Base-by-base conservation (phyloP, 148 eudicot genomes). In the Chenopodium quinoa region DNA sequence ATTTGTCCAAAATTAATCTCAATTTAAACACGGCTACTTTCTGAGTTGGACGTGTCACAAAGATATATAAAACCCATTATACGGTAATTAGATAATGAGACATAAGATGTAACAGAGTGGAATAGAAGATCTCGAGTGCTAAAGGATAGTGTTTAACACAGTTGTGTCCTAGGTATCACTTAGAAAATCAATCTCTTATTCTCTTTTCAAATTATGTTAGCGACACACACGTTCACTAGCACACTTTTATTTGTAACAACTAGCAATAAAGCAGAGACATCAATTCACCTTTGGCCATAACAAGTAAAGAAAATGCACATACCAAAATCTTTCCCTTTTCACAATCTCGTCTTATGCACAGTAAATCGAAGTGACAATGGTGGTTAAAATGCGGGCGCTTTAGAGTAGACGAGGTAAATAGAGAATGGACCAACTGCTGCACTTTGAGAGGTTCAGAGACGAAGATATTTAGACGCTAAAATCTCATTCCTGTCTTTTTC, bases 391-490 rank as follows among this genome's bases (percentile, higher is more conserved):
- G 65, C 27, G 25, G 32, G 46, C 25, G 72, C 67, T 75, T 82
- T 32, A 25, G 37, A 34, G 58, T 56, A 27, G 73, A 69, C 62
- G 27, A 82, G 79, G 80, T 71, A 82, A 71, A 71, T 44, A n/a
- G 25, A 34, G 40, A 75, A 75, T 34, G 34, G 48, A 81, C 74
- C 74, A 69, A 82, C 73, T 72, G 71, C 32, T 78, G 74, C 78
- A 63, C 81, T 22, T 48, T n/a, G 19, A 71, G 34, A 27, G 81
- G 65, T 70, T 48, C 72, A 76, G 73, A 2, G 68, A 23, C 2
- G 56, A 9, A 65, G 83, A 84, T 58, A 84, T 58, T 80, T 80
- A 84, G 64, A 67, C 63, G 54, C 40, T 14, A 54, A 75, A 50
- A 25, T 32, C 11, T 56, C 8, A 31, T 44, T 75, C 34, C 58